phyloP scores from a whole-genome alignment of 2,329 filamentous ascomycete genomes.

The Penicillium sp. region DNA sequence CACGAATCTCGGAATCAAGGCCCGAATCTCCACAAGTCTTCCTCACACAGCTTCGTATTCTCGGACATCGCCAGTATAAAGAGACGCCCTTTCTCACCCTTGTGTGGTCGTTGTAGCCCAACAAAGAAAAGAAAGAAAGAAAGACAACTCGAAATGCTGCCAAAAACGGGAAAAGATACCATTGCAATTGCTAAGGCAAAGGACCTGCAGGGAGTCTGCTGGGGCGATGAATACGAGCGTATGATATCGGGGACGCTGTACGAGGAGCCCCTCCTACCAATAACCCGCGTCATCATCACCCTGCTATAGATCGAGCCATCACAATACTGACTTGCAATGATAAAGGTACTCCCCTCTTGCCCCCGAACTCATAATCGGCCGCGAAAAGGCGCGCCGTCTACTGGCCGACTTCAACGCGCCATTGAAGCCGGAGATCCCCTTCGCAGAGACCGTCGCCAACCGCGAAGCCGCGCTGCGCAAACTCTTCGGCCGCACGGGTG shows the following conservation, averaged over 20 bases:
- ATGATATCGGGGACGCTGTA: constrained; percentile 25
- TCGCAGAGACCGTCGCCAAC: not conserved
- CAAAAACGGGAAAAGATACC: not conserved
- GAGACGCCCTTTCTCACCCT: not conserved
- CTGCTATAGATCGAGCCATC: not conserved
- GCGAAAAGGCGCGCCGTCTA: constrained; percentile 16
- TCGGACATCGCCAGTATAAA: not conserved
- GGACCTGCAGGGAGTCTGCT: constrained; percentile 1
- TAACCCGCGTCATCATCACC: too few species aligned
- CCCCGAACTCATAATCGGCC: constrained; percentile 18
- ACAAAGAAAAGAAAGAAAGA: not conserved
- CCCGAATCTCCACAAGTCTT: not conserved
- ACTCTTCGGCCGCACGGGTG: constrained; percentile 20
- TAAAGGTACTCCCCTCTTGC: constrained; percentile 17
- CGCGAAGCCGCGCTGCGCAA: constrained; percentile 12
- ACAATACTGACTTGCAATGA: not conserved
- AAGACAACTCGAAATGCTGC: not conserved
- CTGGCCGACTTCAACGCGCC: constrained; percentile 21
- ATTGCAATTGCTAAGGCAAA: not conserved
- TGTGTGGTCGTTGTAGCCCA: not conserved
- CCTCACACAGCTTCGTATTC: not conserved
- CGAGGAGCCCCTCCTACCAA: too few species aligned
- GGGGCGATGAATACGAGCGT: constrained; percentile 19
- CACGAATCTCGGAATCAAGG: not conserved
- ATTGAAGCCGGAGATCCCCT: not conserved